These are phyloP conservation scores for Fusarium concolor DNA, from an alignment of 2,329 filamentous ascomycete species.

Conservation along the genomic window DNA sequence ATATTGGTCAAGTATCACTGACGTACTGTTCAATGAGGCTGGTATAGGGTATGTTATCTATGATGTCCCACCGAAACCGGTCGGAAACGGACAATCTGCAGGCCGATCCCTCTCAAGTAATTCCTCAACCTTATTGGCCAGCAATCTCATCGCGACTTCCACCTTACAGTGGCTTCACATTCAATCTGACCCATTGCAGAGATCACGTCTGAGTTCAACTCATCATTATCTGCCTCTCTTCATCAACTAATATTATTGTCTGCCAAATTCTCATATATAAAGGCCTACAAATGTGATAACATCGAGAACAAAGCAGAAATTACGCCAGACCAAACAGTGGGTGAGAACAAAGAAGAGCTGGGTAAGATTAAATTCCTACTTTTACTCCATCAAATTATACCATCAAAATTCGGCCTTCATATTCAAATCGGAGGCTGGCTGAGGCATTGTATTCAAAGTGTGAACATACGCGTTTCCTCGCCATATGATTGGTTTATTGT, in stretches of 20 bases:
- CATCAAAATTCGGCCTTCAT: background rate
- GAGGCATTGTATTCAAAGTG: background rate
- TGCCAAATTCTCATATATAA: slow-evolving; percentile 1
- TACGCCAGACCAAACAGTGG: slow-evolving; percentile 4
- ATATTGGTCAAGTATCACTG: background rate
- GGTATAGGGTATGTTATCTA: slow-evolving; percentile 27
- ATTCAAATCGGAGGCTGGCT: too few species aligned
- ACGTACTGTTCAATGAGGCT: background rate
- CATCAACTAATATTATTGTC: background rate
- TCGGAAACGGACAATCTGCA: slow-evolving; percentile 43
- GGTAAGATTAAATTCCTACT: slow-evolving; percentile 23
- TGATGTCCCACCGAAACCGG: background rate
- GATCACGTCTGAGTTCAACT: slow-evolving; percentile 25
- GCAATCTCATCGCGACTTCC: slow-evolving; percentile 36
- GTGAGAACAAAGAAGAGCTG: slow-evolving; percentile 28
- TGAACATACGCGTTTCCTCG: background rate
- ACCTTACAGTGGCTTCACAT: slow-evolving; percentile 32
- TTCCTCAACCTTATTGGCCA: slow-evolving; percentile 37
- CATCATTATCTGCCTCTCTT: slow-evolving; percentile 18
- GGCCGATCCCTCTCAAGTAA: slow-evolving; percentile 17
- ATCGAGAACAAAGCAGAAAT: background rate
- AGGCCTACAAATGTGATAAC: background rate
- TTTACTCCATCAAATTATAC: background rate
- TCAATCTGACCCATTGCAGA: slow-evolving; percentile 23
- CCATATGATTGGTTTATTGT: background rate